Base-by-base conservation (phyloP, 2,329 filamentous ascomycete species). In the Colletotrichum sublineola region DNA sequence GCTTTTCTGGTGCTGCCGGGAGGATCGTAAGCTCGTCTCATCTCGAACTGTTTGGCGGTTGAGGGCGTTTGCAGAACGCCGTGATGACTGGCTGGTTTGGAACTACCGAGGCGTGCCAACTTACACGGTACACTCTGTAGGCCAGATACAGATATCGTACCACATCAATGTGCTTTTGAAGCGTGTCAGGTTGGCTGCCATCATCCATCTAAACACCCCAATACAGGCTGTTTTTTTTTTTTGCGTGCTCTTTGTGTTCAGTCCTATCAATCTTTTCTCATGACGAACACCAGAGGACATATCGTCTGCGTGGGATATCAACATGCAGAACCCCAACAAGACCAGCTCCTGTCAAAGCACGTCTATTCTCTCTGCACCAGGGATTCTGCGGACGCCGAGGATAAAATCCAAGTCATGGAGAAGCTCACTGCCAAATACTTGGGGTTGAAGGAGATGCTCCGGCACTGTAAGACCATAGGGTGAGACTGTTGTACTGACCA, bases 401-500 rank as follows among this genome's bases (percentile, higher is more conserved):
- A 74, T 14, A 79, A 82, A 15, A 68, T 82, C 24, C 66, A 78
- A 29, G 64, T 80, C 1, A 82, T 84, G 81, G 73, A 73, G 50
- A 66, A 63, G 3, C 63, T 84, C 60, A 77, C 85, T 3, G 75
- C 77, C 7, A 84, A 83, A 69, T 85, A 84, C 67, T 82, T 81
- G 2, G 66, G 76, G 0, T 83, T 84, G 7, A 67, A 73, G 15
- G 61, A 69, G 1, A 77, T 79, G 20, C 38, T 64, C 76, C 15
- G 79, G 78, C 6, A 68, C 56, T 7, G 42, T 68, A 0, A 57
- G 56, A 1, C 79, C 81, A 0, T 77, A 78, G 1, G 77, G 78
- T 29, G 79, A 81, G 42, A 75, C 79, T 18, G 78, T 82, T 38
- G 79, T 91, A 15, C 79, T 92, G 11, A 92, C 90, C 1, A 90